Base-by-base conservation (phyloP, 371 early-diverging fungal species). In the Syncephalastrum monosporum region DNA sequence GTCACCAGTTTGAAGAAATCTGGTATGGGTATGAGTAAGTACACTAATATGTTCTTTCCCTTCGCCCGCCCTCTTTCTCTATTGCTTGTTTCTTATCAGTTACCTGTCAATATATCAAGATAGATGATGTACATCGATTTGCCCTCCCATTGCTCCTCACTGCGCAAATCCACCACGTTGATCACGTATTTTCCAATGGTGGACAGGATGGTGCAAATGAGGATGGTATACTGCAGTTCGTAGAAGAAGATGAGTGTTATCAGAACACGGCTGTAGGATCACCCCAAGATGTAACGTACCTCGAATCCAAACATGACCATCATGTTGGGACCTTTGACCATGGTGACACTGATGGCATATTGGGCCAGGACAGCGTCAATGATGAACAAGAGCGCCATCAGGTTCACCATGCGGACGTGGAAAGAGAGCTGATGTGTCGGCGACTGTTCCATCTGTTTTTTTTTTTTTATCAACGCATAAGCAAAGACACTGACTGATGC, bases 241-340 rank as follows among this genome's bases (percentile, higher is more conserved):
- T 21, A 21, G 2, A 0, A 21, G 21, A 21, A 21, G 21, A 21
- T 21, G 2, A 21, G 21, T 21, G 21, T 21, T 21, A 21, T 21
- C 21, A 21, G 21, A 21, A 21, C 21, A 21, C 21, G 21, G 21
- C 21, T 21, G 21, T 21, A 21, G 21, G 2, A 21, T 21, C 21
- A 21, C 21, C 21, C 21, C 21, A 6, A 29, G 29, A 27, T 19
- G 3, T 3, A 16, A 21, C 21, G 41, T 74, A 91, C 94, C 84
- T 95, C 98, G 62, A 97, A 98, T 6, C 92, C 95, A 85, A 97
- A 96, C 69, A 95, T 88, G 29, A 96, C 87, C 90, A 97, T 90
- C 91, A 95, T 94, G 44, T 82, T 86, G 1, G 94, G 85, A 7
- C 91, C 93, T 46, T 79, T 71, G 4, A 62, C 56, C 23, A 82